Conservation (phyloP, 768 basidiomycete species). For the Dioszegia crocea region DNA sequence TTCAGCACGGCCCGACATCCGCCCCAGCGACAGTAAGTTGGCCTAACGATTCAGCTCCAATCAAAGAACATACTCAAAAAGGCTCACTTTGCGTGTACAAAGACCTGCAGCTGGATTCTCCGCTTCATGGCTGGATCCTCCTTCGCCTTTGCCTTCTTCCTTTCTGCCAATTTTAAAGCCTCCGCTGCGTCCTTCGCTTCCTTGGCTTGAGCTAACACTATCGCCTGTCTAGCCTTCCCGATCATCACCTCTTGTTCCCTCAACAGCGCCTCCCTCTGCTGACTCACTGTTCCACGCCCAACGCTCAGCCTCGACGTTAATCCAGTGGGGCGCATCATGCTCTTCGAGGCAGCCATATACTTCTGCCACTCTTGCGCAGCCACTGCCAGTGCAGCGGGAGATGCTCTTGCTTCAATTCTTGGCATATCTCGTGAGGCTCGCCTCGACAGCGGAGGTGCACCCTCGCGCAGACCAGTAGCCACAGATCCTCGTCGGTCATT, state of each 20-base stretch:
- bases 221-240: neutral
- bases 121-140: slow-evolving; percentile 21
- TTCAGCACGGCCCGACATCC: slow-evolving; percentile 35
- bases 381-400: no score
- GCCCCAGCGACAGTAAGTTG: slow-evolving; percentile 34
- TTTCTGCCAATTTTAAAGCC: no score
- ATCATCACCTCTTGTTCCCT: neutral
- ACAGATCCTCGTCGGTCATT: neutral
- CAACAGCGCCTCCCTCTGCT: neutral
- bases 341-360: no score
- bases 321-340: no score
- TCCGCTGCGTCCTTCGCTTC: neutral
- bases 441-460: no score
- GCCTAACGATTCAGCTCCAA: slow-evolving; percentile 18
- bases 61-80: neutral
- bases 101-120: slow-evolving; percentile 41
- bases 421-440: no score
- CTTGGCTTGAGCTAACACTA: neutral
- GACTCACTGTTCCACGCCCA: neutral
- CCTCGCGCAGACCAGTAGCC: neutral
- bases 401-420: no score
- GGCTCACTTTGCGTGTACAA: slow-evolving; percentile 42
- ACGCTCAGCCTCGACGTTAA: no score
- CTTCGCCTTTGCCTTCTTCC: neutral
- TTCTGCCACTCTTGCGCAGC: no score